Conservation (phyloP, 345 rosid genomes). For the Ailanthus altissimus region DNA sequence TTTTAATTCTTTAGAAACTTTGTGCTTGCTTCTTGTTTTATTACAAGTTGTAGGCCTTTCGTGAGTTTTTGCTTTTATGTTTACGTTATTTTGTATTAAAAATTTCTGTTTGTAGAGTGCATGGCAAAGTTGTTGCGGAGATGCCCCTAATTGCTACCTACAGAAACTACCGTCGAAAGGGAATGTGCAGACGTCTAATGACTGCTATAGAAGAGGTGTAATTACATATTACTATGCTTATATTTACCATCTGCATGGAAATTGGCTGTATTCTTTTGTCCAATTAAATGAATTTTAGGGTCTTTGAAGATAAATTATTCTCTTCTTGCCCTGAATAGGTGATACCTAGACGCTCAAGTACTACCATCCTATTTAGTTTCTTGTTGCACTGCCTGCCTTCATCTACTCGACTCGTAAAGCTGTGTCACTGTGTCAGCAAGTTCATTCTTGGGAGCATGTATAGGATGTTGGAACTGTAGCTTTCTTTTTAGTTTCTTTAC, state of each 20-base stretch:
- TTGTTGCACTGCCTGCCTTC: not conserved
- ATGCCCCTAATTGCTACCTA: slow-evolving; percentile 98
- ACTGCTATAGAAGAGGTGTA: slow-evolving; percentile 82
- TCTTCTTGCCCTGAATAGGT: not conserved
- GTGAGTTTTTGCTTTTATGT: slow-evolving; percentile 4
- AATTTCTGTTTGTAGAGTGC: slow-evolving; percentile 54
- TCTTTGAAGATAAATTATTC: not conserved
- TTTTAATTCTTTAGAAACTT: slow-evolving; percentile 3
- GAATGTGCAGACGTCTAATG: slow-evolving; percentile 85
- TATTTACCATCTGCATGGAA: not conserved
- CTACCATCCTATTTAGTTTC: not conserved
- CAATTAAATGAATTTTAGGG: not conserved
- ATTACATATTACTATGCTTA: not conserved
- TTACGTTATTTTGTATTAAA: slow-evolving; percentile 15
- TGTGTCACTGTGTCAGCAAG: not conserved
- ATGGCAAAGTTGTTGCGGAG: slow-evolving; percentile 84
- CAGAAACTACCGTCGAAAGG: slow-evolving; percentile 81
- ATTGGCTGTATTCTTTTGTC: not conserved
- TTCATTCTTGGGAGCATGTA: not conserved
- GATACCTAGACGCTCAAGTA: not conserved
- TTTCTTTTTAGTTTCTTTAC: not conserved
- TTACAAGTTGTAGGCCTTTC: not conserved
- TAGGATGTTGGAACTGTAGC: not conserved
- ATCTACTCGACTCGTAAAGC: not conserved
- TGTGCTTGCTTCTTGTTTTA: not conserved